A percentile compares a stretch with the other conserved stretches of the same genome.
Conservation (phyloP, 2,329 filamentous ascomycete species). For the Sclerotinia spermophila region DNA sequence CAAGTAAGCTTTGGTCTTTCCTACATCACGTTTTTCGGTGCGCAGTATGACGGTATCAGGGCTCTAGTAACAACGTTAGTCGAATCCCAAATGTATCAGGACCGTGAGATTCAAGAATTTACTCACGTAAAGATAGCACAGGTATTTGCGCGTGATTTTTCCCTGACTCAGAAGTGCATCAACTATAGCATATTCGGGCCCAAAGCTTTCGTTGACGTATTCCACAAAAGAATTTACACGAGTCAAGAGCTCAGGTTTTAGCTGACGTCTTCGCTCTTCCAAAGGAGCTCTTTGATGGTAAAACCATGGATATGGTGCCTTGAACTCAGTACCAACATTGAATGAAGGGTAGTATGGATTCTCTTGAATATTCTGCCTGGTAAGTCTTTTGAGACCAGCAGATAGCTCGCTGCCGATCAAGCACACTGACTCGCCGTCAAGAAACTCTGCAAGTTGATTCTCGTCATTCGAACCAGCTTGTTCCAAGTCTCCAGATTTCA, state of each 20-base stretch:
- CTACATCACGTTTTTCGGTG: not conserved
- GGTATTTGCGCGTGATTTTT: constrained; percentile 11
- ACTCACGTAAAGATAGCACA: constrained; percentile 15
- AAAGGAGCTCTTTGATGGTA: constrained; percentile 17
- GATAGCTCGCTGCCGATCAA: constrained; percentile 14
- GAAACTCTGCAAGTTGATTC: not conserved
- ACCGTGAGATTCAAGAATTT: not conserved
- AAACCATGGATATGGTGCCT: constrained; percentile 18
- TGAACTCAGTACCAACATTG: constrained; percentile 16
- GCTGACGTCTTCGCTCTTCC: constrained; percentile 16
- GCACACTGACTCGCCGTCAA: constrained; percentile 7
- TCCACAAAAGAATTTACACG: constrained; percentile 18
- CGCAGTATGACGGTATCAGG: constrained; percentile 15
- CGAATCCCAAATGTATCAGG: not conserved
- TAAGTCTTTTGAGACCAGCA: constrained; percentile 16
- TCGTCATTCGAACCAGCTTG: not conserved
- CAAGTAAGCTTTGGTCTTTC: constrained; percentile 7
- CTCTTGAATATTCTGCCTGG: constrained; percentile 17
- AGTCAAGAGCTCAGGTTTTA: constrained; percentile 17
- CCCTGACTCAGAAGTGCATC: constrained; percentile 12
- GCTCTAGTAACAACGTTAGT: not conserved
- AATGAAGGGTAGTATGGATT: constrained; percentile 17
- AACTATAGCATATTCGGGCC: constrained; percentile 16
- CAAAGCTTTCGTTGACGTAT: constrained; percentile 17
- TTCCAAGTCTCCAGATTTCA: not conserved